A percentile compares a stretch with the other conserved stretches of the same genome.
phyloP scores from a whole-genome alignment of 2,329 filamentous ascomycete genomes.

The Didymosphaeria variabile region DNA sequence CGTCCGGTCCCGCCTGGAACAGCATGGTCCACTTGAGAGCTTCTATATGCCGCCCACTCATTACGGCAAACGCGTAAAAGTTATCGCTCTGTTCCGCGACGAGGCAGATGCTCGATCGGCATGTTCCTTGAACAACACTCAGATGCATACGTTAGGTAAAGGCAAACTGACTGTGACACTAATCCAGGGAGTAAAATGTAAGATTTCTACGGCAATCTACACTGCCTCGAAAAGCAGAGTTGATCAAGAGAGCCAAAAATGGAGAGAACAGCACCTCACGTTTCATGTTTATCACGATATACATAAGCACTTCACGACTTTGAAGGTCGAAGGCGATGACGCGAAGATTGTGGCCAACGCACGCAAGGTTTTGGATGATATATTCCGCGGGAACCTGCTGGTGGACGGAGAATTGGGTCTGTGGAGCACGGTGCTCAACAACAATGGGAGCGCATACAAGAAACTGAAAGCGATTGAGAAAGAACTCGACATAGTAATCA shows the following conservation, averaged over 20 bases:
- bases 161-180: conserved; percentile 51
- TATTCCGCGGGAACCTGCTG: conserved; percentile 46
- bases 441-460: conserved; percentile 26
- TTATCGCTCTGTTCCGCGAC: conserved; percentile 50
- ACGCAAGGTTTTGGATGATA: conserved; percentile 42
- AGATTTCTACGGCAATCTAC: conserved; percentile 49
- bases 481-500: conserved; percentile 28
- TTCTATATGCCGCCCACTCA: conserved; percentile 18
- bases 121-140: conserved; percentile 39
- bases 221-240: conserved; percentile 42
- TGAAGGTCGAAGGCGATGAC: conserved; percentile 53
- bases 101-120: conserved; percentile 50
- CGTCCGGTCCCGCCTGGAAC: conserved; percentile 19
- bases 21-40: conserved; percentile 18
- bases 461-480: conserved; percentile 31
- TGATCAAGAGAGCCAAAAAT: conserved; percentile 32
- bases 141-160: conserved; percentile 40
- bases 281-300: conserved; percentile 38
- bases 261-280: conserved; percentile 41
- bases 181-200: conserved; percentile 52
- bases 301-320: conserved; percentile 37
- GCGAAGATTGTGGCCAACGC: conserved; percentile 42
- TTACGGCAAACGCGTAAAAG: conserved; percentile 42
- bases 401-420: conserved; percentile 31
- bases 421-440: conserved; percentile 43